These are phyloP conservation scores for Pythium utonaiense DNA, from an alignment of 352 stramenopile species.

Conservation along the genomic window DNA sequence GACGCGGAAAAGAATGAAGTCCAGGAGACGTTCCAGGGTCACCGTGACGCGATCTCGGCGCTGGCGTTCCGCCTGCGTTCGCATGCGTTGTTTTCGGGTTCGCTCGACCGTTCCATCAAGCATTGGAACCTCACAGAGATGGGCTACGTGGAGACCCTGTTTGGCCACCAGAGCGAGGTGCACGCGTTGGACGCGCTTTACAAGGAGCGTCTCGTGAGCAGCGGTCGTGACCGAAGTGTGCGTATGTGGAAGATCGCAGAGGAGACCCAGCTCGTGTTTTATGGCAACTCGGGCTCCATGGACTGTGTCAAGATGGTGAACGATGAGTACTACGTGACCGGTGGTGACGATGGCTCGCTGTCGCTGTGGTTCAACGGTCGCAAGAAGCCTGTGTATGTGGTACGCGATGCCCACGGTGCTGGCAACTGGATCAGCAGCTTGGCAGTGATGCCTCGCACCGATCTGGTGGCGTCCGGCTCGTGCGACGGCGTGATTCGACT, in stretches of 20 bases:
- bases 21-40: slow-evolving; percentile 87
- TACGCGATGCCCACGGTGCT: slow-evolving; percentile 81
- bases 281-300: slow-evolving; percentile 87
- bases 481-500: slow-evolving; percentile 90
- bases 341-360: slow-evolving; percentile 87
- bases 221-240: slow-evolving; percentile 88
- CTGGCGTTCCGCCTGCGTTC: slow-evolving; percentile 87
- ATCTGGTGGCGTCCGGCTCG: slow-evolving; percentile 90
- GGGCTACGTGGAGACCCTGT: slow-evolving; percentile 95
- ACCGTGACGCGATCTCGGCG: slow-evolving; percentile 87
- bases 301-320: slow-evolving; percentile 91
- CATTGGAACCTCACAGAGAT: slow-evolving; percentile 96
- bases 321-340: slow-evolving; percentile 92
- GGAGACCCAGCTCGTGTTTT: slow-evolving; percentile 94
- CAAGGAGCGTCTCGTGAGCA: slow-evolving; percentile 89
- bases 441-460: slow-evolving; percentile 84
- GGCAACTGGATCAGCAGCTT: slow-evolving; percentile 90
- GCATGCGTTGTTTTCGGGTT: slow-evolving; percentile 90
- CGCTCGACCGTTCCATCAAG: slow-evolving; percentile 91
- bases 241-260: slow-evolving; percentile 95
- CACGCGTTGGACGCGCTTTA: slow-evolving; percentile 88
- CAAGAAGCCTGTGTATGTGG: slow-evolving; percentile 89
- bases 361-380: slow-evolving; percentile 92
- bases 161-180: slow-evolving; percentile 90
- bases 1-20: slow-evolving; percentile 68